A percentile compares a stretch with the other conserved stretches of the same genome.
These are phyloP conservation scores for Tremellales sp. DNA, from an alignment of 1,284 basidiomycete species.

Conservation along the genomic window DNA sequence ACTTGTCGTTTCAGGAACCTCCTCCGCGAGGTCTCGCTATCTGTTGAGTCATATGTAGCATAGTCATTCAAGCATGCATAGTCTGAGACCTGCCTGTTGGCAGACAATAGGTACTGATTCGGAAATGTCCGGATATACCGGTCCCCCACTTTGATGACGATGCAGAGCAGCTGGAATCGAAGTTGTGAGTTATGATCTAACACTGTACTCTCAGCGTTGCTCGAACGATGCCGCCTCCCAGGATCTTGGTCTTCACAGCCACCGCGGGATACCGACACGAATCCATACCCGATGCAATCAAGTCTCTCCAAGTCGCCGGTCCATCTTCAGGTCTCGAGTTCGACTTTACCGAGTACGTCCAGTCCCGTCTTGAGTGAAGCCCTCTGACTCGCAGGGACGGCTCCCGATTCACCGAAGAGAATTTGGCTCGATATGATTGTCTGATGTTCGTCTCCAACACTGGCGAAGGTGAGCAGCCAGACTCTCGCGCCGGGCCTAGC, in stretches of 20 bases:
- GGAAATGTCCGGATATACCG: too few species aligned
- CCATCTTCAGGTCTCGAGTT: constrained; percentile 55
- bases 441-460: constrained; percentile 69
- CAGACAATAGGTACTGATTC: too few species aligned
- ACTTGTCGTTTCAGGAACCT: too few species aligned
- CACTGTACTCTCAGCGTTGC: not conserved
- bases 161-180: too few species aligned
- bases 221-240: constrained; percentile 8
- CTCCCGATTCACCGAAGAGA: constrained; percentile 57
- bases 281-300: constrained; percentile 66
- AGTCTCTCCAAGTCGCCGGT: constrained; percentile 51
- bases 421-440: constrained; percentile 59
- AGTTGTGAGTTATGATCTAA: too few species aligned
- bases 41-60: too few species aligned
- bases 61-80: too few species aligned
- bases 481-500: too few species aligned
- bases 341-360: constrained; percentile 57
- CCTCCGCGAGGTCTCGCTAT: too few species aligned
- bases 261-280: constrained; percentile 59
- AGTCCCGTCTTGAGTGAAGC: not conserved
- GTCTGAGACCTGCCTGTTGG: too few species aligned
- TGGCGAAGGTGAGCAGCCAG: constrained; percentile 54
- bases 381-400: constrained; percentile 49
- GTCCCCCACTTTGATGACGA: too few species aligned
- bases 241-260: constrained; percentile 39